phyloP scores from a whole-genome alignment of 179 eudicot genomes.

The Beta lomatogona region DNA sequence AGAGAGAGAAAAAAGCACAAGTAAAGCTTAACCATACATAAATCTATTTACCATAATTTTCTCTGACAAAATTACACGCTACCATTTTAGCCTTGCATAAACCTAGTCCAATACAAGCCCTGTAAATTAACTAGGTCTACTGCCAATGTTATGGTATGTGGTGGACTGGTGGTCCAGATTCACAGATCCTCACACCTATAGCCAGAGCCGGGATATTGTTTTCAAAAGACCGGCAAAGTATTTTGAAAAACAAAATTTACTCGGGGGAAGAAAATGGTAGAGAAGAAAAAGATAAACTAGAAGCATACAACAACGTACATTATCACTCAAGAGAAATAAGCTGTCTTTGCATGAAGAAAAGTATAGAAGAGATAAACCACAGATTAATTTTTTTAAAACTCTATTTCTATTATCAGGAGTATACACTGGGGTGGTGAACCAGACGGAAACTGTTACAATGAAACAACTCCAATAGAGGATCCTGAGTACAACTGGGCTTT shows the following conservation, averaged over 20 bases:
- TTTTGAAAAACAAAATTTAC: too few relatives aligned
- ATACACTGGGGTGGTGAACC: conserved; percentile 66
- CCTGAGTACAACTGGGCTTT: conserved; percentile 59
- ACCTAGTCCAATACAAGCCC: too few relatives aligned
- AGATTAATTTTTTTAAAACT: neutral
- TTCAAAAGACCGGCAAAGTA: neutral
- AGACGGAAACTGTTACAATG: conserved; percentile 68
- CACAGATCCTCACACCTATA: too few relatives aligned
- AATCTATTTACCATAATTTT: too few relatives aligned
- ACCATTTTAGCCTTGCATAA: too few relatives aligned
- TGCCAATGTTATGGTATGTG: neutral
- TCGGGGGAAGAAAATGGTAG: too few relatives aligned
- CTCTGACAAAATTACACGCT: too few relatives aligned
- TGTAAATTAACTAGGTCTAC: too few relatives aligned
- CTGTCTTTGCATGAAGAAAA: neutral
- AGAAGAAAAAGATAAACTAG: too few relatives aligned
- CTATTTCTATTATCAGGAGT: conserved; percentile 45
- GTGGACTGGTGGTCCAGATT: neutral
- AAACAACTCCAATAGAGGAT: conserved; percentile 60
- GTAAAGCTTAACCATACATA: too few relatives aligned
- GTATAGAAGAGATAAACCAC: neutral
- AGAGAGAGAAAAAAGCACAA: too few relatives aligned
- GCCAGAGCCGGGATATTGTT: neutral
- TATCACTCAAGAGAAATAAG: neutral
- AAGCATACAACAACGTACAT: neutral